Evolutionary conservation across 2,329 filamentous ascomycete genomes (phyloP), one percentile per base, ranked within the genome.

Genomic region (Balansia obtecta): DNA sequence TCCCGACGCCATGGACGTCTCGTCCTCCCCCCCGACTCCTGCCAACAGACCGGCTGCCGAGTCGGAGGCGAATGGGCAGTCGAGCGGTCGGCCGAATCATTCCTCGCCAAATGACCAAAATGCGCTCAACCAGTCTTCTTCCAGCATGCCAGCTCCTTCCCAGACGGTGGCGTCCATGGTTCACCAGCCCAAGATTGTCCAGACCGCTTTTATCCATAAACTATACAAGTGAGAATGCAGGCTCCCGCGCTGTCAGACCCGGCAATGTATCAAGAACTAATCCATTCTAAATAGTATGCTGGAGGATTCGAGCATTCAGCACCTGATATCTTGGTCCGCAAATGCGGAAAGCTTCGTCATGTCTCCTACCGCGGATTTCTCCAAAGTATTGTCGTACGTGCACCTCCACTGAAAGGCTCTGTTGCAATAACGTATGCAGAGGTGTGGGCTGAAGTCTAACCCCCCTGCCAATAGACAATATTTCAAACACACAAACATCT

Each of bases 401-500:
- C 6, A 37, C 33, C 40, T 30, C 37, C 12, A 43, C 18, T 33
- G 20, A 27, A 27, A 7, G 27, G 27, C 7, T 27, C 4, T 27
- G 27, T 27, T 27, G 27, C 27, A 27, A n/a, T 34, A 46, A 20
- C 15, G 27, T 41, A n/a, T 20, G 12, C 12, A 9, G 7, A 9
- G 7, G 22, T 22, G 38, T 30, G 27, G 18, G 18, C 22, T 20
- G 15, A 49, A 22, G 55, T 58, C 40, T 58, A 27, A 27, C 42
- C 4, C 18, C n/a, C 27, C 7, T 37, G 16, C 44, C 2, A 30
- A 6, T 60, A 95, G 91, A 50, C 89, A 95, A 80, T 98, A 98
- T 65, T 98, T 98, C 68, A 98, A 98, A 63, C 93, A 98, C 66
- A 98, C 91, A 58, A 98, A 98, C 63, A 95, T 97, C 54, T 97